Percentiles rank a stretch among this genome's conserved stretches.
Conservation (phyloP, 2,329 filamentous ascomycete genomes). For the Botrytis cinerea region DNA sequence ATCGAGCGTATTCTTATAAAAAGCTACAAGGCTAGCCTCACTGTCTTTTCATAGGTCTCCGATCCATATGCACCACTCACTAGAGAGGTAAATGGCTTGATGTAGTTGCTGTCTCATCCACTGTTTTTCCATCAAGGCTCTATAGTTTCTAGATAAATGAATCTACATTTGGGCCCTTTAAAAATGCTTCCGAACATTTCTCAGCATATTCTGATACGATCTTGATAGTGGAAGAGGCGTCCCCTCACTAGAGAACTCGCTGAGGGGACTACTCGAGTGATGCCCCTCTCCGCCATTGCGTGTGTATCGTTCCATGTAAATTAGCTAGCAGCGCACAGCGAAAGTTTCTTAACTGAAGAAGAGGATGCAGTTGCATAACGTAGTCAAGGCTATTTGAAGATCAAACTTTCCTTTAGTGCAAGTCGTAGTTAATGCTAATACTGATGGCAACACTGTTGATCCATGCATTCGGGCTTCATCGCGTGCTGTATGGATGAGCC, state of each 20-base stretch:
- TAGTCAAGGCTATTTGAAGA: not conserved
- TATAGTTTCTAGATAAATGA: not conserved
- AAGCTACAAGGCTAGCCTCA: not conserved
- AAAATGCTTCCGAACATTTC: not conserved
- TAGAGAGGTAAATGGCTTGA: not conserved
- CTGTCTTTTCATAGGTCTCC: not conserved
- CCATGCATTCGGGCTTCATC: not conserved
- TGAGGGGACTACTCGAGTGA: not conserved
- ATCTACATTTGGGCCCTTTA: not conserved
- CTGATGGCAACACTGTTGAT: not conserved
- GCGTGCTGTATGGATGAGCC: not conserved
- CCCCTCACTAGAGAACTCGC: not conserved
- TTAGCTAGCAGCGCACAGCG: not conserved
- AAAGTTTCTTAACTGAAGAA: not conserved
- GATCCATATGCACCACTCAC: not conserved
- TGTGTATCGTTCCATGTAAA: not conserved
- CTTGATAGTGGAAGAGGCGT: not conserved
- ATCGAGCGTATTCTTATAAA: not conserved
- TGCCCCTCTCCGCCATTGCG: not conserved
- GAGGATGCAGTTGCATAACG: not conserved
- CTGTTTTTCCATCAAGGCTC: not conserved
- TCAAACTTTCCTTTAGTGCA: not conserved
- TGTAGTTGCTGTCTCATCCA: not conserved
- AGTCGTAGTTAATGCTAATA: not conserved
- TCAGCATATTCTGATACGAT: not conserved